Evolutionary conservation across 2,329 filamentous ascomycete genomes (phyloP), one percentile per base, ranked within the genome.

Genomic region (Colletotrichum tropicicola): DNA sequence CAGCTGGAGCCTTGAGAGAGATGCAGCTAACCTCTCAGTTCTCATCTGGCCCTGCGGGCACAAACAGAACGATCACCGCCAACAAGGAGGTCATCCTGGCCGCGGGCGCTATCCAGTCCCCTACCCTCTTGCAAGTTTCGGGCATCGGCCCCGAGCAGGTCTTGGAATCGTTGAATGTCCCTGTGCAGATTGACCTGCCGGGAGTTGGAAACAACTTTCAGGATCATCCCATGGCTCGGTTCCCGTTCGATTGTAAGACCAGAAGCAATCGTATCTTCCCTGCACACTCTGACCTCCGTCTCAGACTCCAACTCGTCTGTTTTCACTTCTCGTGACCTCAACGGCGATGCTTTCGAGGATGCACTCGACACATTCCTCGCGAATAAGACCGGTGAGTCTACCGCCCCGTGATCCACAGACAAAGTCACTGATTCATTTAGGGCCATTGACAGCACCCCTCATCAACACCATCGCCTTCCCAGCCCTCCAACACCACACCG

Each of bases 111-210:
- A 75, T 83, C 52, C 76, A 80, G 41, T 76, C 77, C 1, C 82
- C 82, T 2, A 73, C 77, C 19, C 68, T 84, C n/a, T 73, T 84
- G 3, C 77, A 83, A 65, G 70, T 81, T n/a, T 78, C 77, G 13
- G 76, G 75, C 0, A 74, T 78, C 41, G 77, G 76, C 2, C 73
- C 76, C 5, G 61, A 62, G 10, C 65, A 69, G 4, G 65, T 74
- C 27, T 68, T 78, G 27, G 55, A 54, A 4, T 70, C 67, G n/a
- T 65, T 78, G 28, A 67, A 68, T 47, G 66, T 78, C 17, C 47
- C 71, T 3, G 69, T 73, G 2, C 66, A 71, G 8, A 65, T 77
- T 10, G 68, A 78, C 30, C 67, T 78, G 9, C 75, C 73, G 3
- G 74, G 73, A 17, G 74, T 76, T 25, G 73, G 74, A 17, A 73